Base-by-base conservation (phyloP, 2,329 filamentous ascomycete genomes). In the Xylaria sp. region DNA sequence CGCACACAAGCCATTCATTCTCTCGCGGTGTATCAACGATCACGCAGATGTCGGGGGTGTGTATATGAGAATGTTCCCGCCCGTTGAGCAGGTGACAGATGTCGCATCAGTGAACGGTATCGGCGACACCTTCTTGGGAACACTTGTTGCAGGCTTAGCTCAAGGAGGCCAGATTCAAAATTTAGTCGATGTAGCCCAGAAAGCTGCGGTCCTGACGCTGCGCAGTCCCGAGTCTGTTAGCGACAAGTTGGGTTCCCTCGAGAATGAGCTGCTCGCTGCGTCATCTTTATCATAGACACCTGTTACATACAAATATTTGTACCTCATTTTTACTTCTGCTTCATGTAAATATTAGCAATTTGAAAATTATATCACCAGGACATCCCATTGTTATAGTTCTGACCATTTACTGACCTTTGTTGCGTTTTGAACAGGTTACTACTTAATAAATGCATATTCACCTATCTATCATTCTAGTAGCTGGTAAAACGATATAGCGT, bases 51-150 rank as follows among this genome's bases (percentile, higher is more conserved):
- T 90, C 0, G 89, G 94, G 0, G 95, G 94, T 0, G 85, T 98
- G 2, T 98, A 98, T 76, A 94, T 98, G 90, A 79, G 87, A 39
- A 72, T 88, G 21, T 92, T 93, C 78, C 88, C 92, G 0, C 84
- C 92, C 0, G 87, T 87, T 0, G 89, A 92, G 77, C 81, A 83
- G 17, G 85, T 97, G 0, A 81, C 86, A 21, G 89, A 96, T 30
- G 85, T 97, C 1, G 89, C 95, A 1, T 97, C 93, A 55, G 95
- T 98, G 9, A 98, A 98, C 78, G 96, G 95, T 0, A 94, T 93
- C 1, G 96, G 96, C 0, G 96, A 99, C 80, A 98, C 96, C 0
- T 94, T 98, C 78, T 70, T 97, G 8, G 96, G 95, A 0, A 91
- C 94, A 14, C 74, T 98, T 64, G 83, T 97, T n/a, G 91, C 93